Percentiles rank a stretch among this genome's conserved stretches.
phyloP scores from a whole-genome alignment of 805 yeast genomes.

The Teunomyces kruisii region DNA sequence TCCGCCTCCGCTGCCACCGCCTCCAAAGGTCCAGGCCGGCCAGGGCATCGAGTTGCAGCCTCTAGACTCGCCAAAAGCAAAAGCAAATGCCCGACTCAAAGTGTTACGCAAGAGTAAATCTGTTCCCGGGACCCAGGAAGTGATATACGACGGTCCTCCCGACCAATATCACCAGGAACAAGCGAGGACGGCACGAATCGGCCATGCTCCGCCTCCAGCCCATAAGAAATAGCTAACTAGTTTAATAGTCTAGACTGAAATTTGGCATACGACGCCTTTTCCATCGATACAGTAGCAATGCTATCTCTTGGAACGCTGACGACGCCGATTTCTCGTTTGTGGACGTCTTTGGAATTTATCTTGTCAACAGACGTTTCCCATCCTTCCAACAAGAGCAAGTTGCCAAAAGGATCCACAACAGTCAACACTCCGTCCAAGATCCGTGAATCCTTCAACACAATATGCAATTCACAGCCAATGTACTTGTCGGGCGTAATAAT shows the following conservation, averaged over 20 bases:
- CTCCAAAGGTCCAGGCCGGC: background rate
- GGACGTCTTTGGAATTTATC: constrained; percentile 18
- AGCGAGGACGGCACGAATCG: background rate
- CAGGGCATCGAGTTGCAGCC: background rate
- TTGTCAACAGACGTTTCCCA: constrained; percentile 32
- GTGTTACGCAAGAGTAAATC: background rate
- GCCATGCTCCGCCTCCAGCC: background rate
- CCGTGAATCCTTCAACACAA: constrained; percentile 30
- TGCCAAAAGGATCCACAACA: constrained; percentile 45
- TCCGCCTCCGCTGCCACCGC: background rate
- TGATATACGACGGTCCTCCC: background rate
- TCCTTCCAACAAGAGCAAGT: constrained; percentile 35
- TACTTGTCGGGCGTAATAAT: constrained; percentile 19
- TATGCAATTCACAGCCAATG: constrained; percentile 31
- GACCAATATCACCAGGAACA: background rate
- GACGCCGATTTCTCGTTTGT: constrained; percentile 24
- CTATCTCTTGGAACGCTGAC: constrained; percentile 25
- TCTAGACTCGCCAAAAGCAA: background rate
- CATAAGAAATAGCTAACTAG: no score
- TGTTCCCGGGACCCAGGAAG: background rate
- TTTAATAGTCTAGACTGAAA: background rate
- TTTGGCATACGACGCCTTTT: constrained; percentile 14
- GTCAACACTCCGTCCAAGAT: constrained; percentile 38
- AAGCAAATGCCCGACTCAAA: background rate
- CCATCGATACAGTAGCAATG: constrained; percentile 19